Evolutionary conservation across 371 early-diverging fungal genomes (phyloP).

Genomic region (Entomophthora muscae): DNA sequence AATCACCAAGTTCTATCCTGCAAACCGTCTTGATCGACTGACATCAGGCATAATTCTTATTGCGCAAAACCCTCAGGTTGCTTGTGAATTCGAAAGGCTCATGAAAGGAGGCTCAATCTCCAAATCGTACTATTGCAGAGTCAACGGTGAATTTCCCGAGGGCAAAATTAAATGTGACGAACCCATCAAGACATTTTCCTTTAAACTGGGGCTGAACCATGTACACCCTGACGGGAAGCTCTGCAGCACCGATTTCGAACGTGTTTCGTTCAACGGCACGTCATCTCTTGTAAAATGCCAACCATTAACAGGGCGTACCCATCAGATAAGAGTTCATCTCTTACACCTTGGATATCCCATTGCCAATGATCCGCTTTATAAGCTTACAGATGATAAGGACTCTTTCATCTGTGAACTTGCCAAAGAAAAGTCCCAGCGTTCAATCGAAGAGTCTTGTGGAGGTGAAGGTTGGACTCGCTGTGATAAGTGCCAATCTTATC

Average conservation of each 20-base stretch:
- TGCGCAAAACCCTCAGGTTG: constrained; percentile 34
- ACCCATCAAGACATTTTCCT: constrained; percentile 63
- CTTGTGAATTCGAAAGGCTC: constrained; percentile 36
- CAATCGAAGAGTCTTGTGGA: neutral
- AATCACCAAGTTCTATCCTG: constrained; percentile 39
- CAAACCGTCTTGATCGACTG: constrained; percentile 79
- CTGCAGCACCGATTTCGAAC: constrained; percentile 51
- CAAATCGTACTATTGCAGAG: constrained; percentile 79
- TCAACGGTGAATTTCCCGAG: constrained; percentile 71
- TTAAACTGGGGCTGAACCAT: constrained; percentile 71
- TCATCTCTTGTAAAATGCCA: constrained; percentile 47
- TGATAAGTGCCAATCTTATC: neutral
- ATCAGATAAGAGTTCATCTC: constrained; percentile 98
- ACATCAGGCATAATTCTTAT: constrained; percentile 84
- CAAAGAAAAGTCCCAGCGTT: neutral
- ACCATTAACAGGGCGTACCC: constrained; percentile 95
- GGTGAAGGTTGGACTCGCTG: neutral
- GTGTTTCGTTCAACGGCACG: constrained; percentile 35
- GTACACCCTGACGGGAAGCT: constrained; percentile 67
- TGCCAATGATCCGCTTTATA: constrained; percentile 89
- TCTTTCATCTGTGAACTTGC: neutral
- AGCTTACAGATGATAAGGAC: neutral
- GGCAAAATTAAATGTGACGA: constrained; percentile 36
- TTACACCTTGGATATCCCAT: constrained; percentile 92
- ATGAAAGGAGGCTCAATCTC: constrained; percentile 43